Evolutionary conservation across 805 yeast genomes (phyloP), one percentile per base, ranked within the genome.

Genomic region (Ogataea allantospora): DNA sequence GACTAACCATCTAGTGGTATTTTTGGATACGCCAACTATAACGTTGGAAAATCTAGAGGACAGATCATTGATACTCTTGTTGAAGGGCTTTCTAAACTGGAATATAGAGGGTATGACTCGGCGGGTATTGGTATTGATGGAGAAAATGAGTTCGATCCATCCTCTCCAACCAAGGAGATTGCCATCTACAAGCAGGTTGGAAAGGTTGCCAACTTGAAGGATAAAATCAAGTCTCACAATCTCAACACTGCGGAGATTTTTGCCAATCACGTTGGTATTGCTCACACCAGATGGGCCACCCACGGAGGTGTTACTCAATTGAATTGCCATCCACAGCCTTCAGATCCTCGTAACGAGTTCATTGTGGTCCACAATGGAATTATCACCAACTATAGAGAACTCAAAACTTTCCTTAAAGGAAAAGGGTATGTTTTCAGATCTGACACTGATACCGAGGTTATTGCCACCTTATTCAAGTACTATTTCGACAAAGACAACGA

Each of bases 251-350:
- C 72, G 19, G 79, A 76, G 44, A 71, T 77, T 14, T 88, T 87
- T 58, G 81, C 77, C 53, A 78, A 83, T 62, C 99, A 93, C 60
- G 88, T 81, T 44, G 99, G 96, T 60, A 93, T 93, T 62, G 98
- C 99, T 16, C 99, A 93, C 67, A 93, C 99, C 10, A 85, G 99
- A 72, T 93, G 99, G 99, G 99, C 99, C 35, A 93, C 99, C 25
- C 99, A 93, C 65, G 99, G 99, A 65, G 86, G 81, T 55, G 97
- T 97, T 41, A 79, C 78, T 50, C 78, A 74, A 46, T 54, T 64
- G 45, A 93, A 93, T 71, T 93, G 98, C 62, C 99, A 93, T 63
- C 99, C 99, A 33, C 98, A 91, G 61, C 72, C 91, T 48, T 87
- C 96, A 1, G 99, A 88, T 62, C 74, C 77, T 7, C 65, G 66